Evolutionary conservation across 129 eudicot species (phyloP), one percentile per base, ranked within the genome.

Genomic region (Chrysanthemum lavandulifolium): DNA sequence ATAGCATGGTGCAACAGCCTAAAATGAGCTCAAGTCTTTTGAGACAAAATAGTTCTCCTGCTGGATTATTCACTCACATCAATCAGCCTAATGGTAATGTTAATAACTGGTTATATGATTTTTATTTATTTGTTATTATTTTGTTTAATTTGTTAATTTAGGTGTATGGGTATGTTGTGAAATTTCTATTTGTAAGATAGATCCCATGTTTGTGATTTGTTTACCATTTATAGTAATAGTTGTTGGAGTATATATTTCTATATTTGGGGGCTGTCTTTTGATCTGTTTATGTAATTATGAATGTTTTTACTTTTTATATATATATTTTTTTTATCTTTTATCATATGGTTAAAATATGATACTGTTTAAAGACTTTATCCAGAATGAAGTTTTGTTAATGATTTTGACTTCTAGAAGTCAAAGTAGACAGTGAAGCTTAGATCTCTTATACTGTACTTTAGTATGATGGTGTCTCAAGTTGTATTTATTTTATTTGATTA

Each of bases 41-140:
- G 80, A 80, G 97, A 63, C 97, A 95, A 53, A 90, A 81, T 70
- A 95, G 91, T 73, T 90, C 99, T 55, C 99, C 99, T 76, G 91
- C 97, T 86, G 99, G 96, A 50, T 83, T 83, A 55, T 86, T 95
- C 72, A 73, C 83, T 72, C 75, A 80, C 51, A 77, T 82, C 61
- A 76, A 61, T 76, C 69, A 79, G 66, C 88, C 82, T 61, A 84
- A 76, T 78, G 99, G 97, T 90, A 90, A 63, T 59, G 61, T 63
- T 76, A 63, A 71, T 0, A 16, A 56, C 40, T 69, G 82, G 49
- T 72, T 70, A 27, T 52, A 18, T 65, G 6, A 25, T 18, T 27
- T 15, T 12, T 69, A 72, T 29, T 70, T 43, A 0, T 27, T 47
- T 4, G 0, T 33, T 53, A 64, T 13, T 57, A 14, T 8, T 31